Evolutionary conservation across 768 basidiomycete species (phyloP).

Genomic region (Naganishia onofrii): DNA sequence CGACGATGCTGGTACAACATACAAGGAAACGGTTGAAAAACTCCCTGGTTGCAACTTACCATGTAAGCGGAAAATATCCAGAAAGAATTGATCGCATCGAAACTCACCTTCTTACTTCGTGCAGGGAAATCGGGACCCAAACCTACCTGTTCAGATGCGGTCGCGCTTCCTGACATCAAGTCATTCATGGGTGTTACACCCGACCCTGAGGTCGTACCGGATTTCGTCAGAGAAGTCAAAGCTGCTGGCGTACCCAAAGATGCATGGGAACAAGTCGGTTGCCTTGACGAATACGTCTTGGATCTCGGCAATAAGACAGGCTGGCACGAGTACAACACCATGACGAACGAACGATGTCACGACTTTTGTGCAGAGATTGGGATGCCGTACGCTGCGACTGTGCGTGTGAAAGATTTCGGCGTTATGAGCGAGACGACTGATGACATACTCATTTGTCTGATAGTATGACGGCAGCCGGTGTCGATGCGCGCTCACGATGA

Average conservation of each 20-base stretch:
- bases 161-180: not conserved
- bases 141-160: slow-evolving; percentile 2
- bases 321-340: slow-evolving; percentile 23
- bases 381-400: slow-evolving; percentile 19
- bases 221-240: not conserved
- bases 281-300: slow-evolving; percentile 17
- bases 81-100: not conserved
- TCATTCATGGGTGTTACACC: slow-evolving; percentile 22
- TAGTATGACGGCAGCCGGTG: not conserved
- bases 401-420: not conserved
- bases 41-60: slow-evolving; percentile 31
- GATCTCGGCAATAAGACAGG: slow-evolving; percentile 16
- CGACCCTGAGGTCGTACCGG: not conserved
- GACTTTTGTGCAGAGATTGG: slow-evolving; percentile 27
- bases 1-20: slow-evolving; percentile 4
- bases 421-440: not conserved
- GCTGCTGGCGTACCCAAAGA: slow-evolving; percentile 3
- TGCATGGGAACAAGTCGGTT: slow-evolving; percentile 23
- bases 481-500: slow-evolving; percentile 12
- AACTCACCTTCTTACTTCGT: not conserved
- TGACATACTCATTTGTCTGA: not conserved
- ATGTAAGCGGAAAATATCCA: slow-evolving; percentile 11
- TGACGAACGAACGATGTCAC: slow-evolving; percentile 23
- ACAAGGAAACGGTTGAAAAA: not conserved
- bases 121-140: slow-evolving; percentile 28